Base-by-base conservation (phyloP, 495 filamentous ascomycete species). In the Copromyces sp. region DNA sequence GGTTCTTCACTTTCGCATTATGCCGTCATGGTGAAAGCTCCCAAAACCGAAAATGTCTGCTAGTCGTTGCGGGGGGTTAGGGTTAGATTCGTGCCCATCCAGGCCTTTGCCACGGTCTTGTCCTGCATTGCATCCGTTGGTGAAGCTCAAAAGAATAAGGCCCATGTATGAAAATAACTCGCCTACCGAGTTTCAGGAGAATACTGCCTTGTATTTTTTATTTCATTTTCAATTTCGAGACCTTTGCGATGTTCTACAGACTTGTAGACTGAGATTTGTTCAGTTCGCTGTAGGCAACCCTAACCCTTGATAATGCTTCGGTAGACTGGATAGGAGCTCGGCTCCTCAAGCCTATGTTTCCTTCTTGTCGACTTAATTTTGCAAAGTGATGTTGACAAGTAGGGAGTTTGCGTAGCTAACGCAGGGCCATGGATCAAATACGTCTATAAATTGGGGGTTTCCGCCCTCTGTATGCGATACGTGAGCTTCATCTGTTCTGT, bases 11-110 rank as follows among this genome's bases (percentile, higher is more conserved):
- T 65, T 65, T 65, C 53, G 53, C 53, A 65, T 35, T 4, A 65
- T 65, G 53, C 53, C 53, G 53, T 65, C 53, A 65, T 65, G 53
- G 53, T 35, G 29, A 61, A 59, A 2, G 24, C 47, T 29, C 45
- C 45, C 20, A 24, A 53, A 53, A 53, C 45, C 11, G 47, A 59
- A 65, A 65, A 65, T 65, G 53, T 65, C 53, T 65, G 53, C 53
- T 12, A 17, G 40, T 44, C 1, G 24, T 9, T 11, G 74, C 72
- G 59, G 38, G 53, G 76, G 77, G 77, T 79, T 79, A 78, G 77
- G 77, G 77, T 77, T 72, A 40, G 20, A 59, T 2, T 9, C 24
- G 20, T 29, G 3, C 3, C 44, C n/a, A 20, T 11, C 9, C n/a
- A 9, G 44, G 12, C 9, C 45, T 53, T 24, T 17, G 45, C n/a